A percentile compares a stretch with the other conserved stretches of the same genome.
These are phyloP conservation scores for Suillus occidentalis DNA, from an alignment of 768 basidiomycete genomes.

Conservation along the genomic window DNA sequence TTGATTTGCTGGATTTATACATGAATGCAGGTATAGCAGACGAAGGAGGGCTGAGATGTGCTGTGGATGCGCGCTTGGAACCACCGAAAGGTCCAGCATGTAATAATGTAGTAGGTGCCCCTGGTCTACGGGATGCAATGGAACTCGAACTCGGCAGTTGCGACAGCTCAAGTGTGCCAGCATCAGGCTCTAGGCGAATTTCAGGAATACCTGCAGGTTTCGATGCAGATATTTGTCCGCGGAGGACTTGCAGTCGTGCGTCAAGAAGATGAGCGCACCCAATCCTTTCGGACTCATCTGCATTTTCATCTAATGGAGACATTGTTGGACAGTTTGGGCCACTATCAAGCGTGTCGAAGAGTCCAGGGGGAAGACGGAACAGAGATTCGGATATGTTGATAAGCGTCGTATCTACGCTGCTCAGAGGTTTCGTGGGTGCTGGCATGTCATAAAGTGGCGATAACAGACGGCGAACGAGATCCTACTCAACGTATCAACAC, in stretches of 20 bases:
- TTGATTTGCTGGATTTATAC: conserved; percentile 69
- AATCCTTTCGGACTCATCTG: conserved; percentile 48
- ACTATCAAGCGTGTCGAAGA: conserved; percentile 52
- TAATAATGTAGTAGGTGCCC: conserved; percentile 44
- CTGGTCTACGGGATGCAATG: conserved; percentile 23
- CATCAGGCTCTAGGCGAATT: conserved; percentile 38
- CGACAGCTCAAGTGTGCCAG: conserved; percentile 4
- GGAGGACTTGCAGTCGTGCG: conserved; percentile 48
- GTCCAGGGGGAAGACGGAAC: conserved; percentile 48
- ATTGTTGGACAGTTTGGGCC: conserved; percentile 36
- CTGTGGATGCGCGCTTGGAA: conserved; percentile 51
- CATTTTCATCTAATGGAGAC: conserved; percentile 53
- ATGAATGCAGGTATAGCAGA: conserved; percentile 67
- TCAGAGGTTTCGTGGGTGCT: conserved; percentile 39
- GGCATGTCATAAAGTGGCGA: conserved; percentile 49
- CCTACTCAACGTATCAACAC: conserved; percentile 40
- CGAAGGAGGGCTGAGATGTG: conserved; percentile 68
- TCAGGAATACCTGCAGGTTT: conserved; percentile 36
- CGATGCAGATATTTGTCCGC: conserved; percentile 26
- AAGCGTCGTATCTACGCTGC: conserved; percentile 47
- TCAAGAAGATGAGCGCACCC: conserved; percentile 54
- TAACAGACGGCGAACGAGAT: conserved; percentile 65
- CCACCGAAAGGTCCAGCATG: conserved; percentile 45
- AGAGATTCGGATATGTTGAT: conserved; percentile 55
- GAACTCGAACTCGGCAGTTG: conserved; percentile 38